These are phyloP conservation scores for Phytophthora hybrid DNA, from an alignment of 352 stramenopile species.

Conservation along the genomic window DNA sequence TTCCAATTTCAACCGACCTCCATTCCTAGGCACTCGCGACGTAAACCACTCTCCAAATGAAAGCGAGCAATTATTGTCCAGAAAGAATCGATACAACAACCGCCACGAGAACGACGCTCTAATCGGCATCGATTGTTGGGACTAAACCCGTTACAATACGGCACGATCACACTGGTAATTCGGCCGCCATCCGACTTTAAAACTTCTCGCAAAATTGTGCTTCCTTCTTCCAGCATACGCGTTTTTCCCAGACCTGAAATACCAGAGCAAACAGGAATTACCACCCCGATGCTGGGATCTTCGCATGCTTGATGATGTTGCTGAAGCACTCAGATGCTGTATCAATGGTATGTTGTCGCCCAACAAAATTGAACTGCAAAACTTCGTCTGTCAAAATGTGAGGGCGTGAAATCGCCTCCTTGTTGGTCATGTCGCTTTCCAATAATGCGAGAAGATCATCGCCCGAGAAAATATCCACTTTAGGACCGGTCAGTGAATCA, in stretches of 20 bases:
- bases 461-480: constrained; percentile 34
- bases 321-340: constrained; percentile 18
- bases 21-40: no score
- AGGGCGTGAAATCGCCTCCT: constrained; percentile 1
- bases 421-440: constrained; percentile 30
- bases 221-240: constrained; percentile 47
- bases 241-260: constrained; percentile 47
- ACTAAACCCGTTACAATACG: no score
- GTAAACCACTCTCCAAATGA: no score
- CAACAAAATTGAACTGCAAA: constrained; percentile 27
- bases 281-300: constrained; percentile 10
- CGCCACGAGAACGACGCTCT: no score
- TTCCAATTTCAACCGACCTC: no score
- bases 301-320: constrained; percentile 5
- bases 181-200: no score
- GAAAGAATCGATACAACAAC: no score
- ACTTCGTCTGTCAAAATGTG: constrained; percentile 19
- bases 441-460: constrained; percentile 30
- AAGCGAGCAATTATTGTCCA: no score
- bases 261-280: constrained; percentile 47
- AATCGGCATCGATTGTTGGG: no score
- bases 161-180: no score
- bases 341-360: constrained; percentile 14
- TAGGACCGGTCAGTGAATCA: constrained; percentile 8
- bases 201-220: not conserved